Evolutionary conservation across 306 rosid species (phyloP).

Genomic region (Vicia villosa): DNA sequence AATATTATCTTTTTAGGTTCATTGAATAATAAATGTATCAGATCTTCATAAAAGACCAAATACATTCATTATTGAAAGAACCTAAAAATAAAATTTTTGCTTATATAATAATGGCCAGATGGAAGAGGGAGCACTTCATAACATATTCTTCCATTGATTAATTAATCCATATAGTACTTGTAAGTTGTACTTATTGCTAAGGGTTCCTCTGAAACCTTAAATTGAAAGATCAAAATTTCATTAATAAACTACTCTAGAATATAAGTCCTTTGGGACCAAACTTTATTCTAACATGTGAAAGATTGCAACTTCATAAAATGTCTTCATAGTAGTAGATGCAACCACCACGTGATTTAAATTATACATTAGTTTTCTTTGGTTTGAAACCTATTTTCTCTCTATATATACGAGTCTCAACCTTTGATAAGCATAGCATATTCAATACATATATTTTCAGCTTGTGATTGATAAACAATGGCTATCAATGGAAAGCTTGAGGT

Average conservation of each 20-base stretch:
- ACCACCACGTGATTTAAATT: neutral
- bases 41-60: too few relatives aligned
- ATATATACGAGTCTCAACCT: neutral
- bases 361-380: neutral
- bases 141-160: neutral
- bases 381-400: neutral
- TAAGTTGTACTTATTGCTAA: neutral
- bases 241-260: neutral
- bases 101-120: too few relatives aligned
- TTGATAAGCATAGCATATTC: neutral
- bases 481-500: too few relatives aligned
- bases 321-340: constrained; percentile 2
- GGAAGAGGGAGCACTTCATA: too few relatives aligned
- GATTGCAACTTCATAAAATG: neutral
- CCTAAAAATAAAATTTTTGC: too few relatives aligned
- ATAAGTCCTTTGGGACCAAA: neutral
- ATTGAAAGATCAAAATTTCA: neutral
- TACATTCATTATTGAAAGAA: too few relatives aligned
- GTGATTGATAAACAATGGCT: constrained; percentile 29
- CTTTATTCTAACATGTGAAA: constrained; percentile 2
- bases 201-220: neutral
- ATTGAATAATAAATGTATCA: too few relatives aligned
- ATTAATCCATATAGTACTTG: neutral
- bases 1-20: too few relatives aligned
- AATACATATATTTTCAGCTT: neutral